These are phyloP conservation scores for Sugiyamaella sp. DNA, from an alignment of 1,139 yeast genomes.

Conservation along the genomic window DNA sequence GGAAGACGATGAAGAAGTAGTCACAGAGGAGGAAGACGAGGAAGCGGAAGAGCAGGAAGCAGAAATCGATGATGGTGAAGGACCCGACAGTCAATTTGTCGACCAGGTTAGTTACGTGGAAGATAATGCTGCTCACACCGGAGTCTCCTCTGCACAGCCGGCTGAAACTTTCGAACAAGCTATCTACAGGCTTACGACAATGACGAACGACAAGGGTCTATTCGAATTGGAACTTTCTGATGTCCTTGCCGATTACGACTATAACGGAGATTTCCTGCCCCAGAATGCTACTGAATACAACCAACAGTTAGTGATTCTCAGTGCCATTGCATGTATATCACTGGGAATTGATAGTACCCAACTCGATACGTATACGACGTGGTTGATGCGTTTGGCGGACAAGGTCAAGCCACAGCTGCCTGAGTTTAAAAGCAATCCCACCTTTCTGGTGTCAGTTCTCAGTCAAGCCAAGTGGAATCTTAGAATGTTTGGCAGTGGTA, in stretches of 20 bases:
- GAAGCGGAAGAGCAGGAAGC: neutral
- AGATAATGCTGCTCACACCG: neutral
- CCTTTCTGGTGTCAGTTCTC: conserved; percentile 20
- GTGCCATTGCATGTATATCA: conserved; percentile 25
- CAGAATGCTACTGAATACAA: conserved; percentile 9
- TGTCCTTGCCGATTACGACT: conserved; percentile 17
- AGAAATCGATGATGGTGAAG: conserved; percentile 3
- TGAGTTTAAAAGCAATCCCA: conserved; percentile 17
- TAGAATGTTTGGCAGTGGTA: conserved; percentile 18
- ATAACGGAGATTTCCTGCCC: conserved; percentile 6
- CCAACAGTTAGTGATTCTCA: conserved; percentile 22
- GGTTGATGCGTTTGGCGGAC: conserved; percentile 18
- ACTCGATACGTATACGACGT: conserved; percentile 14
- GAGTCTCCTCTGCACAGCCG: neutral
- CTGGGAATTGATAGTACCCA: conserved; percentile 19
- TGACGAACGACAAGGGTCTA: conserved; percentile 7
- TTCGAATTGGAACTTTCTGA: conserved; percentile 15
- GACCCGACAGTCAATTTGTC: neutral
- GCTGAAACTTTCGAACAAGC: conserved; percentile 14
- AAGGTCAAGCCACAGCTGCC: conserved; percentile 16
- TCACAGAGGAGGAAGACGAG: neutral
- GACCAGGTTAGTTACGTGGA: neutral
- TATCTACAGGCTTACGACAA: conserved; percentile 6
- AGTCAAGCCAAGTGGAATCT: conserved; percentile 21
- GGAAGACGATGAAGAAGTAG: conserved; percentile 7